phyloP scores from a whole-genome alignment of 78 protist genomes.

The Pigoraptor vietnamica region DNA sequence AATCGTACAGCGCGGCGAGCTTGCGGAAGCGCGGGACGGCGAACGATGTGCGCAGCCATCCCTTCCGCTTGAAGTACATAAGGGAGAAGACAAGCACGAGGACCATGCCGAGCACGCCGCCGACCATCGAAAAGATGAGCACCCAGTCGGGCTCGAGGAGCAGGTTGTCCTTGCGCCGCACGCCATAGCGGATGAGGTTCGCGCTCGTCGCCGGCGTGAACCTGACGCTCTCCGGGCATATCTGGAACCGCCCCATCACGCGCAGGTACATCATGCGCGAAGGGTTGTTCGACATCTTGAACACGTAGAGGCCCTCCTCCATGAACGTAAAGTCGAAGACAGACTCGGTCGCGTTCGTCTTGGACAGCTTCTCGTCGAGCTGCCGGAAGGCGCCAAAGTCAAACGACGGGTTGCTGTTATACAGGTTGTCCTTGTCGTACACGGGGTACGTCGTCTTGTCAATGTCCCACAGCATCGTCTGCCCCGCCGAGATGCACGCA shows the following conservation, averaged over 20 bases:
- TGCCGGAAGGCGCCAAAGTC: slow-evolving; percentile 43
- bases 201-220: slow-evolving; percentile 9
- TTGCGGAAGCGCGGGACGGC: slow-evolving; percentile 6
- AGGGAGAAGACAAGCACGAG: background rate
- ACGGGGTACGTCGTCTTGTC: slow-evolving; percentile 37
- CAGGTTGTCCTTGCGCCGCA: background rate
- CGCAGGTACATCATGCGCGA: slow-evolving; percentile 3
- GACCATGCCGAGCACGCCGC: background rate
- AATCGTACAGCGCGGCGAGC: background rate
- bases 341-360: background rate
- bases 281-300: slow-evolving; percentile 9
- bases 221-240: slow-evolving; percentile 15
- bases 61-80: slow-evolving; percentile 12
- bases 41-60: slow-evolving; percentile 9
- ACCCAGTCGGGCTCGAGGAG: slow-evolving; percentile 43
- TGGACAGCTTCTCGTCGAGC: slow-evolving; percentile 8
- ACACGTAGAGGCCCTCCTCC: slow-evolving; percentile 36
- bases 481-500: slow-evolving; percentile 37
- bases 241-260: slow-evolving; percentile 19
- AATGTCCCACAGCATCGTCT: slow-evolving; percentile 29
- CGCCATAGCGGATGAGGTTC: background rate
- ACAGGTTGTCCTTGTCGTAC: slow-evolving; percentile 49
- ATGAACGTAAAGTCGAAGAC: slow-evolving; percentile 35
- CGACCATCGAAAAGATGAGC: slow-evolving; percentile 21
- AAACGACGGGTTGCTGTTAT: slow-evolving; percentile 50